Percentiles rank a stretch among this genome's conserved stretches.
These are phyloP conservation scores for Magnaporthiopsis poae DNA, from an alignment of 2,329 filamentous ascomycete species.

Conservation along the genomic window DNA sequence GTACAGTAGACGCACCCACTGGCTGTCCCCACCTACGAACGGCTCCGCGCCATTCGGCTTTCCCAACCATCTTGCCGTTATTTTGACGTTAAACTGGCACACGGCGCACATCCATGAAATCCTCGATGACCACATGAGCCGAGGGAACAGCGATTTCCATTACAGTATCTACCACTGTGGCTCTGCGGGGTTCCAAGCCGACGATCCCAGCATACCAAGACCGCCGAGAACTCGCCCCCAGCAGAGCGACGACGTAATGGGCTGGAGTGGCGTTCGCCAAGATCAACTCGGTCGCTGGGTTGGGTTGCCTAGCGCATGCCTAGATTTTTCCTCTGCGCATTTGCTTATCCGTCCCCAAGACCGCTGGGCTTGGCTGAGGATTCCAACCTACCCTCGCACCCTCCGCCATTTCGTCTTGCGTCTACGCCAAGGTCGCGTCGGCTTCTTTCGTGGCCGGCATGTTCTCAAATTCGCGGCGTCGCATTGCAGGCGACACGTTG, in stretches of 20 bases:
- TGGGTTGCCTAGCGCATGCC: neutral
- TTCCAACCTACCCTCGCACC: too few relatives aligned
- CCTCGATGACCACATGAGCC: neutral
- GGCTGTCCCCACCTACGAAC: too few relatives aligned
- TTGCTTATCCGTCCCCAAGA: neutral
- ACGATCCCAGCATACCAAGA: neutral
- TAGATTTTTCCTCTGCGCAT: neutral
- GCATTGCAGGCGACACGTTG: too few relatives aligned
- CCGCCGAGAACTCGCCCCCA: neutral
- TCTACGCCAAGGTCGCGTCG: too few relatives aligned
- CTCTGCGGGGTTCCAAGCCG: neutral
- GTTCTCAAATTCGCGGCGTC: too few relatives aligned
- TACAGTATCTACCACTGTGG: neutral
- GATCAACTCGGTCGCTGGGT: neutral
- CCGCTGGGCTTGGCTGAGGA: neutral
- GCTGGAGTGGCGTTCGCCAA: neutral
- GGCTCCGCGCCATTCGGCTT: too few relatives aligned
- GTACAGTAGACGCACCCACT: too few relatives aligned
- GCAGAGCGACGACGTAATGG: neutral
- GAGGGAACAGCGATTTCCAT: neutral
- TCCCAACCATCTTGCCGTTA: too few relatives aligned
- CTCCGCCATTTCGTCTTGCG: too few relatives aligned
- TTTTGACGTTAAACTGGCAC: too few relatives aligned
- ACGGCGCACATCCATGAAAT: too few relatives aligned
- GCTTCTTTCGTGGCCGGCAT: too few relatives aligned